Evolutionary conservation across 164 flowering plant genomes (phyloP).

Genomic region (Magnolia officinalis): DNA sequence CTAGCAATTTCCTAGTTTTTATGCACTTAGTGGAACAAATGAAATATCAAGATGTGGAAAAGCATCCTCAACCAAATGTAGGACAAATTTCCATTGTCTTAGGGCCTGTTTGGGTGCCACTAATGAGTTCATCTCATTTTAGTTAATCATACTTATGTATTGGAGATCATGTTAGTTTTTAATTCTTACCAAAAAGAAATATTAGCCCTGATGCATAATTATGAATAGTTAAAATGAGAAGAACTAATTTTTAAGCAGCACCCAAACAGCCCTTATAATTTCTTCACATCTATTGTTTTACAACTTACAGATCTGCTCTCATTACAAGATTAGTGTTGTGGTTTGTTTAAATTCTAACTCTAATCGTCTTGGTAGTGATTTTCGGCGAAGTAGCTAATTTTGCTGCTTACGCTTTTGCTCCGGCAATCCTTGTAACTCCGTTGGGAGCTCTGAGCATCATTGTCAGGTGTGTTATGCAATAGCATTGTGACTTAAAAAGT

Average conservation of each 20-base stretch:
- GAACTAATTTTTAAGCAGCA: too few relatives aligned
- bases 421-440: slow-evolving; percentile 96
- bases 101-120: not conserved
- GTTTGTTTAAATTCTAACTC: slow-evolving; percentile 9
- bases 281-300: not conserved
- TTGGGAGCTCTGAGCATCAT: slow-evolving; percentile 95
- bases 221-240: too few relatives aligned
- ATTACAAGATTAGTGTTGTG: not conserved
- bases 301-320: too few relatives aligned
- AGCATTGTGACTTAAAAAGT: not conserved
- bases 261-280: not conserved
- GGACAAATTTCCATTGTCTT: not conserved
- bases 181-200: not conserved
- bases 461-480: slow-evolving; percentile 53
- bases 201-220: not conserved
- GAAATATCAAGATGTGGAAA: too few relatives aligned
- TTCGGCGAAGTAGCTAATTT: slow-evolving; percentile 88
- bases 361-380: slow-evolving; percentile 51
- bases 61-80: too few relatives aligned
- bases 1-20: not conserved
- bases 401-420: slow-evolving; percentile 95
- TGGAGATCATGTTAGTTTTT: not conserved
- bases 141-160: not conserved
- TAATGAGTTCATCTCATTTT: not conserved
- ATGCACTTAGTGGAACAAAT: not conserved